A percentile compares a stretch with the other conserved stretches of the same genome.
These are phyloP conservation scores for Xylaria curta DNA, from an alignment of 495 filamentous ascomycete genomes.

Conservation along the genomic window DNA sequence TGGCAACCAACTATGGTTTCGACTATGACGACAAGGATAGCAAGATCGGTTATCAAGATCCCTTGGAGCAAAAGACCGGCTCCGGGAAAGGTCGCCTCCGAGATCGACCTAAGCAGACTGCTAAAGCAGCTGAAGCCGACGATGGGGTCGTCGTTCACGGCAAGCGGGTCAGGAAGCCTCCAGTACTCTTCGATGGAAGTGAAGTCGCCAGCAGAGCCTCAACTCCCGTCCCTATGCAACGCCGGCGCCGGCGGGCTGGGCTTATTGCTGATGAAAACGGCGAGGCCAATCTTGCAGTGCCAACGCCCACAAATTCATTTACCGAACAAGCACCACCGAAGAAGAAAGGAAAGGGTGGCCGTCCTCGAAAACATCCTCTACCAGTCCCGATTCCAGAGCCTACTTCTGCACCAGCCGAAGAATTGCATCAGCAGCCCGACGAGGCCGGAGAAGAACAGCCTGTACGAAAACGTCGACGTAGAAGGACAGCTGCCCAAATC, in stretches of 20 bases:
- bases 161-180: slow-evolving; percentile 51
- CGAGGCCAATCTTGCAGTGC: slow-evolving; percentile 14
- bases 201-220: slow-evolving; percentile 48
- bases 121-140: slow-evolving; percentile 54
- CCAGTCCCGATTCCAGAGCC: slow-evolving; percentile 23
- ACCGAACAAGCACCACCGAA: slow-evolving; percentile 27
- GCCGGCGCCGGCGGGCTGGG: slow-evolving; percentile 39
- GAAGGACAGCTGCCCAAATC: slow-evolving; percentile 28
- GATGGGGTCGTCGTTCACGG: slow-evolving; percentile 50
- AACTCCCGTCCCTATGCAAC: slow-evolving; percentile 46
- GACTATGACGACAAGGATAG: slow-evolving; percentile 50
- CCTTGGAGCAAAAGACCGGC: slow-evolving; percentile 53
- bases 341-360: slow-evolving; percentile 41
- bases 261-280: slow-evolving; percentile 30
- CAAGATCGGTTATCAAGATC: slow-evolving; percentile 52
- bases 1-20: slow-evolving; percentile 53
- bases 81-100: slow-evolving; percentile 51
- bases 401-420: slow-evolving; percentile 12
- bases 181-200: slow-evolving; percentile 49
- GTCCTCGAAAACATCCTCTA: slow-evolving; percentile 36
- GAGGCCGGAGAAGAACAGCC: slow-evolving; percentile 22
- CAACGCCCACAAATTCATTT: not conserved
- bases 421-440: slow-evolving; percentile 19
- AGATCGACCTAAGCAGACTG: slow-evolving; percentile 52
- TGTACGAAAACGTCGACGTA: slow-evolving; percentile 35